phyloP scores from a whole-genome alignment of 129 eudicot species.

The Flaveria robusta region DNA sequence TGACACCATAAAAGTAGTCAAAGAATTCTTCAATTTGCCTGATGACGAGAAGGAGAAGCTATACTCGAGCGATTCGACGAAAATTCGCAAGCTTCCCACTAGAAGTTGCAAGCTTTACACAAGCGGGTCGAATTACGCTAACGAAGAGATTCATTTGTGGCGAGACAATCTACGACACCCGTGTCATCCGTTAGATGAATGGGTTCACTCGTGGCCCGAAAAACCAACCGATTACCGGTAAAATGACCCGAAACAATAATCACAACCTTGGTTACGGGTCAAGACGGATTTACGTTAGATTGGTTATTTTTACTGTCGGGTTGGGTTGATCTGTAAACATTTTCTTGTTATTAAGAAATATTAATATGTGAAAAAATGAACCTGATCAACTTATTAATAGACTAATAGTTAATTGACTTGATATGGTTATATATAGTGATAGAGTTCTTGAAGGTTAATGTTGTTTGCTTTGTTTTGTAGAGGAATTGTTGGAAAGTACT shows the following conservation, averaged over 20 bases:
- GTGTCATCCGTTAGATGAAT: conserved; percentile 43
- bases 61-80: conserved; percentile 41
- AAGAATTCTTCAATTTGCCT: conserved; percentile 38
- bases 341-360: background rate
- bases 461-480: conserved; percentile 19
- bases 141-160: conserved; percentile 41
- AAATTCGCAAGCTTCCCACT: conserved; percentile 42
- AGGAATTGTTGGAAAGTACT: conserved; percentile 43
- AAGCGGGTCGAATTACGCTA: conserved; percentile 28
- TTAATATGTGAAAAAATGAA: background rate
- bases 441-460: conserved; percentile 10
- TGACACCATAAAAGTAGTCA: conserved; percentile 34
- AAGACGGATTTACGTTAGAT: background rate
- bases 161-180: conserved; percentile 45
- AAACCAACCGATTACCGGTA: conserved; percentile 40
- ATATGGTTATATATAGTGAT: background rate
- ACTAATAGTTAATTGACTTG: background rate
- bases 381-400: background rate
- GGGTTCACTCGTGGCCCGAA: conserved; percentile 39
- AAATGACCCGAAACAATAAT: background rate
- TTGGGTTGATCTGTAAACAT: background rate
- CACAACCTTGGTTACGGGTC: background rate
- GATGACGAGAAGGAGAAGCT: conserved; percentile 39
- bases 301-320: background rate
- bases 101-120: conserved; percentile 47